phyloP scores from a whole-genome alignment of 2,329 filamentous ascomycete species.

The Colletotrichum endophyticum region DNA sequence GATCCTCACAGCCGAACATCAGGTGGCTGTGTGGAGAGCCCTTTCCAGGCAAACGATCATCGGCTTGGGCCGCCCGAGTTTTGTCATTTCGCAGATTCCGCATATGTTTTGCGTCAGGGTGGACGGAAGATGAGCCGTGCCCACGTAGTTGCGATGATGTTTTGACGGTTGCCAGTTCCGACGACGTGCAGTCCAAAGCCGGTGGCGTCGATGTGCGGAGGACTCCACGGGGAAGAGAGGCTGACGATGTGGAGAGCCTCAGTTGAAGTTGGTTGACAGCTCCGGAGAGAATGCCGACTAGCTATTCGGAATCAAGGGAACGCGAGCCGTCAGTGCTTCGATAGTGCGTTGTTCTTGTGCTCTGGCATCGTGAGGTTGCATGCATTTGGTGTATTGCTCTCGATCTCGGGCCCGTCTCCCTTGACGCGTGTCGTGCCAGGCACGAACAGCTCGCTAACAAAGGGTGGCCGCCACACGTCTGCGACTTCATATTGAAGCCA shows the following conservation, averaged over 20 bases:
- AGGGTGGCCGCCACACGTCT: not conserved
- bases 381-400: not conserved
- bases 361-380: conserved; percentile 3
- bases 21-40: not conserved
- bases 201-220: not conserved
- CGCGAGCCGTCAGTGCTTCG: not conserved
- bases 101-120: not conserved
- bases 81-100: not conserved
- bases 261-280: not conserved
- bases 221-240: not conserved
- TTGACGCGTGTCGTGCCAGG: not conserved
- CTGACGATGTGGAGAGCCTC: not conserved
- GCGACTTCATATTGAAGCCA: not conserved
- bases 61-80: too few species aligned
- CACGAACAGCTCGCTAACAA: not conserved
- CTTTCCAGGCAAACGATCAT: not conserved
- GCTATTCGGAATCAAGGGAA: conserved; percentile 15
- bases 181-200: not conserved
- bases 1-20: not conserved
- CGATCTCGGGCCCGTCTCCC: conserved; percentile 9
- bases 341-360: not conserved
- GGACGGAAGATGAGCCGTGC: not conserved
- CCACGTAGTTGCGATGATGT: not conserved
- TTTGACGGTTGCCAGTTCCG: not conserved
- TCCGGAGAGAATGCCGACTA: conserved; percentile 1